phyloP scores from a whole-genome alignment of 2,329 filamentous ascomycete species.

The Dichotomopilus funicola region DNA sequence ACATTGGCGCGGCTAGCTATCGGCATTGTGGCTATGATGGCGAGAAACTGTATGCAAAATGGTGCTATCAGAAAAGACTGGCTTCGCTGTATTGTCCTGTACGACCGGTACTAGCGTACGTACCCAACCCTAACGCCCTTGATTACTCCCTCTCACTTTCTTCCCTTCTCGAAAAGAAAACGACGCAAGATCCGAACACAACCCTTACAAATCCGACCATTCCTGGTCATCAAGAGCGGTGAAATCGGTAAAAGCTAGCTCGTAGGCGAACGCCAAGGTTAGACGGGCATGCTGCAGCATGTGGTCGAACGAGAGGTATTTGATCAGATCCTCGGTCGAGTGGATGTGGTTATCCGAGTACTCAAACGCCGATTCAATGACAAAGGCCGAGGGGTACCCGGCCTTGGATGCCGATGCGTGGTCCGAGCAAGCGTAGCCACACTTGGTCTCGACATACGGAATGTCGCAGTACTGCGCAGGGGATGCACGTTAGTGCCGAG shows the following conservation, averaged over 20 bases:
- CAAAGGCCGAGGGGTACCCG: constrained; percentile 59
- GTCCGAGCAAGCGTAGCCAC: constrained; percentile 58
- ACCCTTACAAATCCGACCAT: constrained; percentile 16
- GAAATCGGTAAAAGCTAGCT: constrained; percentile 37
- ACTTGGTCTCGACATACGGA: constrained; percentile 42
- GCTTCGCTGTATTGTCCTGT: no score
- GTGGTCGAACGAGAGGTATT: constrained; percentile 60
- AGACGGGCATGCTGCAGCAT: constrained; percentile 57
- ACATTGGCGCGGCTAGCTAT: no score
- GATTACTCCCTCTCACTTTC: no score
- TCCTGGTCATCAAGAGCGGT: constrained; percentile 24
- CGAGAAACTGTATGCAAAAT: no score
- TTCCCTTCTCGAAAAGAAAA: no score
- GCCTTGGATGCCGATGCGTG: constrained; percentile 61
- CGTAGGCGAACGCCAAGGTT: constrained; percentile 42
- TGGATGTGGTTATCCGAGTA: constrained; percentile 65
- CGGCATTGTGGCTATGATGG: no score
- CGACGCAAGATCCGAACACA: constrained; percentile 1
- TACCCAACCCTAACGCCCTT: no score
- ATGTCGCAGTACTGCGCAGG: constrained; percentile 70
- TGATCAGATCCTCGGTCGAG: constrained; percentile 63
- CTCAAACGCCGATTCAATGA: constrained; percentile 56
- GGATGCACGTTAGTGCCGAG: neutral
- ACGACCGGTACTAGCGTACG: no score
- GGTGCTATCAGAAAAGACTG: no score